Evolutionary conservation across 2,329 filamentous ascomycete genomes (phyloP), one percentile per base, ranked within the genome.

Genomic region (Aspergillus pseudotamarii): DNA sequence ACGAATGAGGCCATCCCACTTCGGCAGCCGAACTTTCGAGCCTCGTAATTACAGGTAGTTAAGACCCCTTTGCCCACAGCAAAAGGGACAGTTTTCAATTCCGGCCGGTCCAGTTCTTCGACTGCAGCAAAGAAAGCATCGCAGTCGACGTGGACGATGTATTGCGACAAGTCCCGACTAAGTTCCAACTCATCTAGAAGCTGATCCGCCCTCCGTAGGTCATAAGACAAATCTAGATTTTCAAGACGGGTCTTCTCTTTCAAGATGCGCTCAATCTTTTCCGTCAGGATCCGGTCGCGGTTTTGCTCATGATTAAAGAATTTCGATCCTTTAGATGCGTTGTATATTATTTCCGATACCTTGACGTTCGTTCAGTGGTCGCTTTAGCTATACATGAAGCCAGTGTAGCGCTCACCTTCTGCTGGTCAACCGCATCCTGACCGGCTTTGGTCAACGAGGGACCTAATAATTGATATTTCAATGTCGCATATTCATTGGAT

Each of bases 71-170:
- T 86, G 0, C 95, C 95, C 0, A 99, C 95, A 0, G 94, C 93
- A 80, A 99, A 97, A 0, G 95, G 95, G 0, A 96, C 82, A 45
- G 93, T 84, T 64, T 91, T 91, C 53, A 99, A 84, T 74, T 97
- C 94, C 0, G 94, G 95, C 1, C 90, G 85, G 71, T 92, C 90
- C 3, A 94, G 84, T 69, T 89, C 92, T 76, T 98, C 95, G 0
- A 98, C 95, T 0, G 95, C 93, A 0, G 95, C 95, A 73, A 95
- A 99, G 78, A 99, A 99, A 19, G 95, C 95, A 81, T 99, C 95
- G 78, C 95, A 98, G 76, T 99, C 95, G 55, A 98, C 86, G 75
- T 99, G 95, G 0, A 98, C 90, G 28, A 98, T 87, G 62, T 88
- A 83, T 75, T 98, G 95, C 0, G 89, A 90, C 41, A 99, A 81